A percentile compares a stretch with the other conserved stretches of the same genome.
These are phyloP conservation scores for Diplotaxis tenuifolia DNA, from an alignment of 345 rosid genomes.

Conservation along the genomic window DNA sequence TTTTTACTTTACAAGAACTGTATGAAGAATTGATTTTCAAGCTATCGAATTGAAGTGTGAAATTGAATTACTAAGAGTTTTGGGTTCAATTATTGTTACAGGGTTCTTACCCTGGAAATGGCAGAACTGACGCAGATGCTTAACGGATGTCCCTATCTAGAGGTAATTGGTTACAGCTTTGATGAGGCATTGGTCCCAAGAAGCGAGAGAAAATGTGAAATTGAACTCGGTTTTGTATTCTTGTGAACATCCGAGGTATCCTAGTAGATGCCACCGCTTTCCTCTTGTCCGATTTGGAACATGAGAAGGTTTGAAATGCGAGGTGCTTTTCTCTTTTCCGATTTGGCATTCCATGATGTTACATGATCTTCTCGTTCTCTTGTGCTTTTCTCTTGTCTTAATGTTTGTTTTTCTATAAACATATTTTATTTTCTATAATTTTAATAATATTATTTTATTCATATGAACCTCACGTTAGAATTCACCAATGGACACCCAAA, in stretches of 20 bases:
- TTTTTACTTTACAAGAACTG: neutral
- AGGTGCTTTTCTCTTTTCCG: conserved; percentile 53
- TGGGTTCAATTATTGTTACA: conserved; percentile 14
- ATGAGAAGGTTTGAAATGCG: conserved; percentile 61
- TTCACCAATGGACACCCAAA: no score
- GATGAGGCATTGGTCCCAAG: conserved; percentile 37
- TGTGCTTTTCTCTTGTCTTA: no score
- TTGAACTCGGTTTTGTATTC: conserved; percentile 35
- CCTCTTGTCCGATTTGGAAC: conserved; percentile 6
- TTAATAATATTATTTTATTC: no score
- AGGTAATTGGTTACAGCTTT: conserved; percentile 45
- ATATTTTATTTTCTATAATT: no score
- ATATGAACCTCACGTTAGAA: no score
- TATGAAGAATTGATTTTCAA: neutral
- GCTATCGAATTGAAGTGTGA: neutral
- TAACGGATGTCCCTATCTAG: conserved; percentile 44
- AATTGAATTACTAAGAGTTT: conserved; percentile 5
- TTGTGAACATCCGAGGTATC: conserved; percentile 43
- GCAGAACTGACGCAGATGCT: conserved; percentile 46
- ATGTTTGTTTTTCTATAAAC: no score
- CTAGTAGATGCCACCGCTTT: conserved; percentile 39
- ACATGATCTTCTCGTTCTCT: conserved; percentile 46
- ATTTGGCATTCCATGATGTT: conserved; percentile 65
- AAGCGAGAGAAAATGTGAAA: conserved; percentile 35
- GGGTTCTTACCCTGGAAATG: conserved; percentile 52